A percentile compares a stretch with the other conserved stretches of the same genome.
phyloP scores from a whole-genome alignment of 192 early-diverging fungal genomes.

The Haplosporangium gracile region DNA sequence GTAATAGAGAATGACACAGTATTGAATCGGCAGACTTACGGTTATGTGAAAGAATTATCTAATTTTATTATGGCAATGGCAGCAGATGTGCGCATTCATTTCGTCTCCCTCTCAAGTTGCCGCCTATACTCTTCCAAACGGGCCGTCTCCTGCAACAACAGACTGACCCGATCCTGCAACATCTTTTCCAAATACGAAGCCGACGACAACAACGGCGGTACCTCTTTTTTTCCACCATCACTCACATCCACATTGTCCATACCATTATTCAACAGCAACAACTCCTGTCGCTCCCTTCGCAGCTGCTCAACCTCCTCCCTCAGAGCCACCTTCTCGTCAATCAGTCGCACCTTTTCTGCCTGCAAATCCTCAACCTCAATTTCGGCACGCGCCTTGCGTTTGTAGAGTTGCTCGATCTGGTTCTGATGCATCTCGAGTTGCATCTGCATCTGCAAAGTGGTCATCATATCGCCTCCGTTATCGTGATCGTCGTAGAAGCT shows the following conservation, averaged over 20 bases:
- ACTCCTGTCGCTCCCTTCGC: slow-evolving; percentile 21
- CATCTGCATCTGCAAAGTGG: not conserved
- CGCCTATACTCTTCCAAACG: slow-evolving; percentile 23
- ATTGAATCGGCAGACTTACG: too few relatives aligned
- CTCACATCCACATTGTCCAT: not conserved
- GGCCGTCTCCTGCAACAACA: slow-evolving; percentile 35
- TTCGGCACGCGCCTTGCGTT: slow-evolving; percentile 25
- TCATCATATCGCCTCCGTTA: not conserved
- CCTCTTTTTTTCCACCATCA: not conserved
- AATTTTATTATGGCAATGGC: too few relatives aligned
- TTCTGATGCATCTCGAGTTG: slow-evolving; percentile 25
- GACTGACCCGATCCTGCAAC: slow-evolving; percentile 21
- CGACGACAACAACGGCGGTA: not conserved
- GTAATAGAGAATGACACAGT: too few relatives aligned
- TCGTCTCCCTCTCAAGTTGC: slow-evolving; percentile 6
- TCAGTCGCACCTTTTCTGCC: slow-evolving; percentile 9
- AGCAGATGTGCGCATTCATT: not conserved
- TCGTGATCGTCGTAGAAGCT: not conserved
- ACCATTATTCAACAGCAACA: not conserved
- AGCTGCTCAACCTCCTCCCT: slow-evolving; percentile 27
- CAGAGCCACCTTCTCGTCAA: slow-evolving; percentile 19
- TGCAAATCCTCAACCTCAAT: slow-evolving; percentile 33
- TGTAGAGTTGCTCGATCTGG: slow-evolving; percentile 41
- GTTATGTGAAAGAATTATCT: too few relatives aligned
- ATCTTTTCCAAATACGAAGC: slow-evolving; percentile 14